Evolutionary conservation across 352 stramenopile species (phyloP), one percentile per base, ranked within the genome.

Genomic region (Globisporangium polare): DNA sequence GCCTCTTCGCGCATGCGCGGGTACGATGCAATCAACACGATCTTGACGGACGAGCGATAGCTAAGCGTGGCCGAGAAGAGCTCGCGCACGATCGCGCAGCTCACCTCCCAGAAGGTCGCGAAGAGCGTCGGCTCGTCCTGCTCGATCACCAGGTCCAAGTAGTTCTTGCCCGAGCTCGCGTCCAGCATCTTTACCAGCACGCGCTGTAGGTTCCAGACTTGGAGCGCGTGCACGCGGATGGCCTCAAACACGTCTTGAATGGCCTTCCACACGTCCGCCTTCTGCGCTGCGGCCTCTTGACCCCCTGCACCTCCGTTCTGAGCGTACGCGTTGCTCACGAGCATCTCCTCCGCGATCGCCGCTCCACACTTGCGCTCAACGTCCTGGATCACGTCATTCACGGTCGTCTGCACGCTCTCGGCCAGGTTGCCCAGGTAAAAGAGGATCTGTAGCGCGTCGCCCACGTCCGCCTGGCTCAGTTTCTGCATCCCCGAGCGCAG

Each of bases 181-280:
- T 89, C 83, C 17, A 77, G 41, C 77, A 93, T 89, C 66, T 94
- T 93, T 7, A 77, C 57, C n/a, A 95, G 73, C 42, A 94, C 85
- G n/a, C 83, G 84, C 69, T 95, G 79, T 27, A 95, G 60, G 66
- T 92, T 93, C 86, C 86, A 95, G 26, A 95, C 83, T 69, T 94
- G 81, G 0, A 95, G 61, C 20, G 85, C 83, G 61, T 90, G 74
- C 0, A 71, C 54, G 17, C 82, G 83, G 13, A 94, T 74, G 27
- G 69, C 72, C 39, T 93, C 80, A 63, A 95, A 90, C 1, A 94
- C 73, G 52, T 91, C 76, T 50, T 95, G 77, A 26, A 91, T 74
- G 13, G 86, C 84, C 46, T 89, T 89, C 86, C 86, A 95, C 29
- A 91, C 65, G 27, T 93, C 83, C 0, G 78, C 77, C 45, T 90